phyloP scores from a whole-genome alignment of 2,329 filamentous ascomycete genomes.

The Epichloe gansuensis region DNA sequence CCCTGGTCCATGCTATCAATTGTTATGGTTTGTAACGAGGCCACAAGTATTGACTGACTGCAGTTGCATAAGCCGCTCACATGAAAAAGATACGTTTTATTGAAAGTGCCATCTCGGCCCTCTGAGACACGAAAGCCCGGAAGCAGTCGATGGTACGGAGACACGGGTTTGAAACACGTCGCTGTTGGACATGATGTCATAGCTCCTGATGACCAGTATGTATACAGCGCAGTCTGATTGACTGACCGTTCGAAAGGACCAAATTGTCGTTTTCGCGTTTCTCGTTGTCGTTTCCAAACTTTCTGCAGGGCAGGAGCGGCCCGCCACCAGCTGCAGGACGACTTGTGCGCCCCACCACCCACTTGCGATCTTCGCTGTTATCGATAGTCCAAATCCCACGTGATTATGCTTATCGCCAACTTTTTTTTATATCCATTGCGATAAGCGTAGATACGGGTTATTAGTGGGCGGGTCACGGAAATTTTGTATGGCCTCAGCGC shows the following conservation, averaged over 20 bases:
- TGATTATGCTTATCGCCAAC: constrained; percentile 14
- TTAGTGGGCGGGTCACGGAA: constrained; percentile 5
- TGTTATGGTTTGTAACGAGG: not conserved
- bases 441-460: constrained; percentile 3
- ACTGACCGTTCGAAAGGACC: not conserved
- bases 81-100: not conserved
- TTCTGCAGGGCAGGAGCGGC: not conserved
- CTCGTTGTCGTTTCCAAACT: not conserved
- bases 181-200: not conserved
- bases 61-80: not conserved
- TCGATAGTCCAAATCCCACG: constrained; percentile 14
- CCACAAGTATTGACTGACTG: not conserved
- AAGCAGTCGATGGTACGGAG: not conserved
- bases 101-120: not conserved
- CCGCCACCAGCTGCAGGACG: not conserved
- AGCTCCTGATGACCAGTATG: not conserved
- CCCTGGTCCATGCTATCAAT: not conserved
- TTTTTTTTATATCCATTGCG: constrained; percentile 19
- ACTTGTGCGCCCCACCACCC: not conserved
- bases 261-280: too few relatives aligned
- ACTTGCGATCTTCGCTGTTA: constrained; percentile 6
- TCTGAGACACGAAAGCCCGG: constrained; percentile 1
- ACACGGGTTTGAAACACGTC: not conserved
- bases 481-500: constrained; percentile 17
- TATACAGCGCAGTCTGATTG: not conserved